Percentiles rank a stretch among this genome's conserved stretches.
Conservation (phyloP, 257 asterid species). For the Solanum chilense region DNA sequence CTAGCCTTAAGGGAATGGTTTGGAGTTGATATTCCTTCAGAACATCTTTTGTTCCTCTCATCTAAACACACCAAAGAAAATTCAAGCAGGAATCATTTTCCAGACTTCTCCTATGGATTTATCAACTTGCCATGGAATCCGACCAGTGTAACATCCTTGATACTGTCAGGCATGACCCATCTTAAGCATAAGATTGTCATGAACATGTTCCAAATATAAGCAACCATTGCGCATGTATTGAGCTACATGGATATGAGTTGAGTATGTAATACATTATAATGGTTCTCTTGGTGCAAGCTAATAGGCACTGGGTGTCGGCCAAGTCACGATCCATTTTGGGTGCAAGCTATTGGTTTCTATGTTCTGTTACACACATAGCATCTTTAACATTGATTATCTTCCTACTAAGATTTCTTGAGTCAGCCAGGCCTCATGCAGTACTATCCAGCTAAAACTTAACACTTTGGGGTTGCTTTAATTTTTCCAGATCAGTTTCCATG, state of each 20-base stretch:
- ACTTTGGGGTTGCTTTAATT: neutral
- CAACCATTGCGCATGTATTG: neutral
- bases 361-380: neutral
- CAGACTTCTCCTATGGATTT: neutral
- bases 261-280: neutral
- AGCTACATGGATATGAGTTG: neutral
- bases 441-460: neutral
- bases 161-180: neutral
- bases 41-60: neutral
- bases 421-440: neutral
- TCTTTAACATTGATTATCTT: neutral
- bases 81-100: neutral
- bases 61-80: neutral
- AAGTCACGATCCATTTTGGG: neutral
- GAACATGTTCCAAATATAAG: neutral
- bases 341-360: neutral
- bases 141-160: neutral
- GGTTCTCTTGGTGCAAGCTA: neutral
- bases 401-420: neutral
- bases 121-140: neutral
- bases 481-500: neutral
- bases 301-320: neutral
- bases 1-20: neutral
- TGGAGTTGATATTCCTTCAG: neutral
- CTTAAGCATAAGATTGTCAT: neutral